Evolutionary conservation across 306 rosid genomes (phyloP).

Genomic region (Lupinus albus): DNA sequence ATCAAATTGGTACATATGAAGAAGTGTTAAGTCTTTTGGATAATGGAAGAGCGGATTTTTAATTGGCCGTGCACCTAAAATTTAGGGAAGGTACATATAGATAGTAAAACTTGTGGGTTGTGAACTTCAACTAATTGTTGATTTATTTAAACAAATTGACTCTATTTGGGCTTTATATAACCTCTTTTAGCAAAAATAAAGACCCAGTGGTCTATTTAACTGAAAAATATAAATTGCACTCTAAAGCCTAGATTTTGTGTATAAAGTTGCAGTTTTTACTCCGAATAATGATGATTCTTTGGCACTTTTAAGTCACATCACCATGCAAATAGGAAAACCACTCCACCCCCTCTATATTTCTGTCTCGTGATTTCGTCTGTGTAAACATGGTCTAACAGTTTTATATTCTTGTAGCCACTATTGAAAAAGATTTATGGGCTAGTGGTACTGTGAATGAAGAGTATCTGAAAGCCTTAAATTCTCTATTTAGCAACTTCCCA

Average conservation of each 20-base stretch:
- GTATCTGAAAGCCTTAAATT: conserved; percentile 87
- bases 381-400: conserved; percentile 35
- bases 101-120: neutral
- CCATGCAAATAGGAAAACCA: conserved; percentile 11
- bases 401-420: conserved; percentile 69
- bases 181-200: conserved; percentile 4
- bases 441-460: conserved; percentile 93
- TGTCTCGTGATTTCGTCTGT: conserved; percentile 19
- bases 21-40: neutral
- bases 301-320: conserved; percentile 9
- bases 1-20: neutral
- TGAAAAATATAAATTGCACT: conserved; percentile 1
- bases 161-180: conserved; percentile 4
- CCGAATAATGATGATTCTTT: conserved; percentile 19
- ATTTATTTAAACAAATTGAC: conserved; percentile 7
- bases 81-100: neutral
- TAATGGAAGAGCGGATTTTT: neutral
- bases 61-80: neutral
- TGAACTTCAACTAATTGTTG: neutral
- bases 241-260: conserved; percentile 11
- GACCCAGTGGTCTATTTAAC: neutral
- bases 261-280: neutral
- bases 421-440: conserved; percentile 97
- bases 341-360: neutral
- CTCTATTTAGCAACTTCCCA: conserved; percentile 96